Base-by-base conservation (phyloP, 768 basidiomycete species). In the Neoboletus magnificus region DNA sequence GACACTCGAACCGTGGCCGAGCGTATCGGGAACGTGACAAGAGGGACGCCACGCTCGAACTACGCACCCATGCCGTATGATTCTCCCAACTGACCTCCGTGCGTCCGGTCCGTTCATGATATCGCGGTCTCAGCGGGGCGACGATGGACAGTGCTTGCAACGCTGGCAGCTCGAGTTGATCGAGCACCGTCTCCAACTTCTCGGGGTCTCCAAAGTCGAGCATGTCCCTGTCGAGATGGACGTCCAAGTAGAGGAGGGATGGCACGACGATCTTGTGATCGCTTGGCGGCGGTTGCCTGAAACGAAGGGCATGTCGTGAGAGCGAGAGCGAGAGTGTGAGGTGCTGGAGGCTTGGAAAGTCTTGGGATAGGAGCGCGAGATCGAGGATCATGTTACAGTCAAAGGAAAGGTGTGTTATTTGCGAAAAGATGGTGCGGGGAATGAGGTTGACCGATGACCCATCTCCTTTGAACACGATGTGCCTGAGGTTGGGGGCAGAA, bases 331-430 rank as follows among this genome's bases (percentile, higher is more conserved):
- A 20, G 42, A 67, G 46, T 4, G 56, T 30, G 32, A 70, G 56
- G 35, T 61, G 49, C 8, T 56, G 40, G 25, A 70, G 54, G 30
- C 52, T n/a, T 1, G 47, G 11, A 53, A 57, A 61, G 46, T 70
- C 65, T 22, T 50, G 50, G 45, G 64, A 59, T 25, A 70, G 41
- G 20, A 40, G 30, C 23, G 52, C 44, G 32, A 68, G 56, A 36
- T 70, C 64, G 50, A 64, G 62, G 23, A 55, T 42, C 50, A 52
- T 44, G 40, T 42, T 20, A 20, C 62, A 64, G 41, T 69, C 61
- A 13, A 67, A 41, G 25, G 60, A 52, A 44, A 70, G 68, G 48
- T 61, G 57, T 1, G 68, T 64, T 40, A 70, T 56, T 12, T 66
- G 64, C 4, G 56, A 32, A 2, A 58, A 57, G 30, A 64, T 20